Conservation (phyloP, 345 rosid species). For the Camelina neglecta region DNA sequence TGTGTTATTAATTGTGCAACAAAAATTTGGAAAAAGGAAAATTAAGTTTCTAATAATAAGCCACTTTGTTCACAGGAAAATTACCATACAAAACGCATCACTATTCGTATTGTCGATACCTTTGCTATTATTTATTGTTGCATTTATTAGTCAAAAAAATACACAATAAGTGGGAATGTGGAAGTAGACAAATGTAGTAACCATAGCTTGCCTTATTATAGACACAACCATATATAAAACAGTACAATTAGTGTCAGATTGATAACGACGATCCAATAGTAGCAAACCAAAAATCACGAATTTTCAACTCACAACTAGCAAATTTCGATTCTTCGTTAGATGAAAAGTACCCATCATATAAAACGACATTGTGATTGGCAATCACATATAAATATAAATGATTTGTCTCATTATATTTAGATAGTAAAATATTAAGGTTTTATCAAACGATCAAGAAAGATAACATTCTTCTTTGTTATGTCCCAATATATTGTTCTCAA, state of each 20-base stretch:
- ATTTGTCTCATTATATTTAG: background rate
- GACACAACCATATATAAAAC: background rate
- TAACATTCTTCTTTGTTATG: slow-evolving; percentile 3
- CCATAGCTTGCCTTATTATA: background rate
- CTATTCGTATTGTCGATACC: background rate
- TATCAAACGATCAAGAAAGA: background rate
- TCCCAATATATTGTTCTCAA: background rate
- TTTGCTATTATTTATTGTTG: background rate
- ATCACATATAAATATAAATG: background rate
- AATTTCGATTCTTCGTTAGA: slow-evolving; percentile 10
- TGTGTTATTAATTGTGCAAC: background rate
- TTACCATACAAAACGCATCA: background rate
- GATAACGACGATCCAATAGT: slow-evolving; percentile 14
- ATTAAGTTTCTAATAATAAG: background rate
- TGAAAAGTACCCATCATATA: slow-evolving; percentile 25
- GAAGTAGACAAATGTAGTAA: slow-evolving; percentile 7
- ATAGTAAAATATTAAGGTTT: background rate
- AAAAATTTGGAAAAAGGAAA: background rate
- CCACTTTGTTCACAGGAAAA: background rate
- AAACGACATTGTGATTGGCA: slow-evolving; percentile 12
- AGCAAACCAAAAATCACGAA: background rate
- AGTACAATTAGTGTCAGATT: slow-evolving; percentile 17
- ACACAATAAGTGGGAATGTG: background rate
- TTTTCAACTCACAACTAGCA: slow-evolving; percentile 13
- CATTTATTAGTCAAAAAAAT: background rate